Evolutionary conservation across 768 basidiomycete species (phyloP).

Genomic region (Hypsizygus marmoreus): DNA sequence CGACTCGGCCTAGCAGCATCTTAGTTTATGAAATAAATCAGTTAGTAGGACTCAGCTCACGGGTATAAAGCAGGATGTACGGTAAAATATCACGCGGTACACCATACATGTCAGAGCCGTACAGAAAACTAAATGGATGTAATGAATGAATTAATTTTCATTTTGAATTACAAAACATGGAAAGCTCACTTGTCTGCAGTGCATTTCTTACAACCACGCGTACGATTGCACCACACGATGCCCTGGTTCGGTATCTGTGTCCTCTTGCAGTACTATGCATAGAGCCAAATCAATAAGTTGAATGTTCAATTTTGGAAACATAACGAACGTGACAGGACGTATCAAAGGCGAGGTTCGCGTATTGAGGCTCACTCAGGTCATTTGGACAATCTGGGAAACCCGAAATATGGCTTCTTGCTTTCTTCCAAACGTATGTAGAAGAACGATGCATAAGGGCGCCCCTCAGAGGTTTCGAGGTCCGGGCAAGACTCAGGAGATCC

Average conservation of each 20-base stretch:
- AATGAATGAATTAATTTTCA: not conserved
- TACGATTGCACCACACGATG: constrained; percentile 15
- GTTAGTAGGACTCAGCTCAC: not conserved
- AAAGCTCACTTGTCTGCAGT: constrained; percentile 13
- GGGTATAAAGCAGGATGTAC: too few relatives aligned
- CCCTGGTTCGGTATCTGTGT: constrained; percentile 4
- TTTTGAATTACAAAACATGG: not conserved
- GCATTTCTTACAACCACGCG: constrained; percentile 21
- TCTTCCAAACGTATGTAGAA: constrained; percentile 24
- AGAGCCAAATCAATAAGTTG: not conserved
- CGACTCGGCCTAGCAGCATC: too few relatives aligned
- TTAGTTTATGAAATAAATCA: too few relatives aligned
- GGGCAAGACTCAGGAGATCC: constrained; percentile 22
- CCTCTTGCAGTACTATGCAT: constrained; percentile 10
- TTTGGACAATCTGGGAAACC: constrained; percentile 24
- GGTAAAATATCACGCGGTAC: too few relatives aligned
- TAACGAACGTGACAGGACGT: constrained; percentile 20
- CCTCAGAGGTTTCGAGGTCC: constrained; percentile 18
- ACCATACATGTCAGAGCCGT: not conserved
- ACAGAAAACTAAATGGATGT: constrained; percentile 1
- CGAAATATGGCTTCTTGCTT: constrained; percentile 12
- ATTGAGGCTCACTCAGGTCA: constrained; percentile 28
- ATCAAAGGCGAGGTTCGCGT: constrained; percentile 21
- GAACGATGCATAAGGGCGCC: constrained; percentile 15
- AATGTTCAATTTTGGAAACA: not conserved